Percentiles rank a stretch among this genome's conserved stretches.
phyloP scores from a whole-genome alignment of 2,329 filamentous ascomycete species.

The Escovopsis weberi region DNA sequence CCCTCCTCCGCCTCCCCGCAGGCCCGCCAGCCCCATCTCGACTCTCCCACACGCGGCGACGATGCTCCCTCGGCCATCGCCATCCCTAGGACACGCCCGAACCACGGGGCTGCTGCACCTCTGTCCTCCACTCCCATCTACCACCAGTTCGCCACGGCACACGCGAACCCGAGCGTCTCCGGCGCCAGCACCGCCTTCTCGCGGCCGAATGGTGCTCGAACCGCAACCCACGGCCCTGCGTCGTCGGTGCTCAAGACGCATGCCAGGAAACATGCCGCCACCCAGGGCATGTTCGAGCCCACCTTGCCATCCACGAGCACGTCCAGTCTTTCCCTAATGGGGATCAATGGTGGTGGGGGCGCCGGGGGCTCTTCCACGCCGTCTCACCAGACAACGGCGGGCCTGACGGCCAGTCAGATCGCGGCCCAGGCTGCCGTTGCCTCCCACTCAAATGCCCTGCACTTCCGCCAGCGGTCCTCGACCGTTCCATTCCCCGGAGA shows the following conservation, averaged over 20 bases:
- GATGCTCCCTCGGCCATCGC: slow-evolving; percentile 22
- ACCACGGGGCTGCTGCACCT: slow-evolving; percentile 21
- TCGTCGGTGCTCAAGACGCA: slow-evolving; percentile 26
- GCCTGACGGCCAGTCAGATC: slow-evolving; percentile 55
- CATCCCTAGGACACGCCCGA: slow-evolving; percentile 31
- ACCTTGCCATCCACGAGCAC: slow-evolving; percentile 48
- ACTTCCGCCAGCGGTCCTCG: slow-evolving; percentile 55
- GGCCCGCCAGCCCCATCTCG: slow-evolving; percentile 20
- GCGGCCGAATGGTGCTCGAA: slow-evolving; percentile 29
- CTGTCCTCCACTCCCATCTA: slow-evolving; percentile 27
- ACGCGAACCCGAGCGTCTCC: slow-evolving; percentile 31
- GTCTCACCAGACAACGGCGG: slow-evolving; percentile 13
- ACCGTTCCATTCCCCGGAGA: slow-evolving; percentile 48
- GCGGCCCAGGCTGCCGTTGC: slow-evolving; percentile 67
- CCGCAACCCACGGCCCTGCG: slow-evolving; percentile 15
- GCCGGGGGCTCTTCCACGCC: slow-evolving; percentile 15
- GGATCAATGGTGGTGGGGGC: slow-evolving; percentile 30
- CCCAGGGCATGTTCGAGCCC: slow-evolving; percentile 64
- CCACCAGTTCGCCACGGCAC: slow-evolving; percentile 28
- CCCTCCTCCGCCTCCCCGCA: slow-evolving; percentile 13
- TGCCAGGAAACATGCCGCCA: slow-evolving; percentile 54
- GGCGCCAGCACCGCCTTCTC: slow-evolving; percentile 43
- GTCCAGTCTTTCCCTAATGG: slow-evolving; percentile 38
- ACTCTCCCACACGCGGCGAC: slow-evolving; percentile 16
- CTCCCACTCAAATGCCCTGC: slow-evolving; percentile 38